A percentile compares a stretch with the other conserved stretches of the same genome.
These are phyloP conservation scores for Leccinum pachyderme DNA, from an alignment of 1,284 basidiomycete species.

Conservation along the genomic window DNA sequence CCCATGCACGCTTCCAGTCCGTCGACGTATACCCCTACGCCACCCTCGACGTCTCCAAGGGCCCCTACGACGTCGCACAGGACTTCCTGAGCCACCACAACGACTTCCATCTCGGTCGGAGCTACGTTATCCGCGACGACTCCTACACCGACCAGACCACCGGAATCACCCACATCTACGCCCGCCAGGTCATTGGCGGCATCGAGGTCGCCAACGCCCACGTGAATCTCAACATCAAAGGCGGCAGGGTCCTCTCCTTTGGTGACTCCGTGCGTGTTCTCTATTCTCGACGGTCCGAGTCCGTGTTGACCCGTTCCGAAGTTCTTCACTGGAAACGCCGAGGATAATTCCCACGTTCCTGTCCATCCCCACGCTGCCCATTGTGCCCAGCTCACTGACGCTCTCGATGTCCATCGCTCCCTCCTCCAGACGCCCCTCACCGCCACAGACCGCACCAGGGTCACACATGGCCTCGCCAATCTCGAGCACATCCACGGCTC, in stretches of 20 bases:
- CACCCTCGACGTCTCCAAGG: constrained; percentile 35
- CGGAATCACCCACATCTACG: constrained; percentile 83
- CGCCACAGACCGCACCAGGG: constrained; percentile 13
- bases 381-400: constrained; percentile 48
- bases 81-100: constrained; percentile 48
- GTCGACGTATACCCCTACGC: constrained; percentile 35
- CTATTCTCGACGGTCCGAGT: constrained; percentile 19
- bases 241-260: constrained; percentile 76
- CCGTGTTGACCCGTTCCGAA: constrained; percentile 32
- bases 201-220: constrained; percentile 87
- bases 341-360: constrained; percentile 32
- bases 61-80: constrained; percentile 60
- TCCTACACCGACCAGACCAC: constrained; percentile 85
- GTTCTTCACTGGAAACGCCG: constrained; percentile 63
- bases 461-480: constrained; percentile 30
- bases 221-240: constrained; percentile 87
- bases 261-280: constrained; percentile 68
- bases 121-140: constrained; percentile 68
- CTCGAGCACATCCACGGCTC: constrained; percentile 47
- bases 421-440: constrained; percentile 13
- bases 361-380: constrained; percentile 56
- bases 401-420: constrained; percentile 21
- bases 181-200: constrained; percentile 78
- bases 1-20: constrained; percentile 68
- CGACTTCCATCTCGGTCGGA: constrained; percentile 34